These are phyloP conservation scores for Quercus wislizeni DNA, from an alignment of 306 rosid genomes.

Conservation along the genomic window DNA sequence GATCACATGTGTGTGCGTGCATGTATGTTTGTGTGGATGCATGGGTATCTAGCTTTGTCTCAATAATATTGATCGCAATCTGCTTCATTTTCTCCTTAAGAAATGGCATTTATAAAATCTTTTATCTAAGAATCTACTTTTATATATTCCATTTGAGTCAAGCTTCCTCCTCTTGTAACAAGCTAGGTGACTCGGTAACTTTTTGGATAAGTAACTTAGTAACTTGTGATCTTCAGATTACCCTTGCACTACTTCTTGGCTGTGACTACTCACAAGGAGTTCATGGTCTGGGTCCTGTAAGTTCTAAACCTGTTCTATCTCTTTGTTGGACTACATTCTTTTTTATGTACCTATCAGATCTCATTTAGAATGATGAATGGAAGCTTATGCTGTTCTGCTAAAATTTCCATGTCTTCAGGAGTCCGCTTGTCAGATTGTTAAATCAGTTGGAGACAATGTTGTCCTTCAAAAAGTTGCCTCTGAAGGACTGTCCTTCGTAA, in stretches of 20 bases:
- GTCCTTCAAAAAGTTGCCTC: conserved; percentile 67
- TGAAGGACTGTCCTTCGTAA: conserved; percentile 64
- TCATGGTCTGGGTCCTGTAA: conserved; percentile 70
- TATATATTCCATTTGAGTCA: conserved; percentile 2
- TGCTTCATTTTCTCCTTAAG: not conserved
- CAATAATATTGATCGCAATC: not conserved
- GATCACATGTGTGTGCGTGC: too few species aligned
- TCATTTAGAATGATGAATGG: conserved; percentile 8
- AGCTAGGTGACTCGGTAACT: conserved; percentile 23
- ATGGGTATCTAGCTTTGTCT: not conserved
- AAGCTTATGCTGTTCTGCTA: conserved; percentile 17
- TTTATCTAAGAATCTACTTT: not conserved
- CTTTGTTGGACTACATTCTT: not conserved
- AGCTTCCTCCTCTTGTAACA: conserved; percentile 14
- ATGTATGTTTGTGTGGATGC: not conserved
- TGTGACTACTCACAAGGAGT: conserved; percentile 75
- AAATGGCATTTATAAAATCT: not conserved
- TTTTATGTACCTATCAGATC: not conserved
- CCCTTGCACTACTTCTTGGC: conserved; percentile 78
- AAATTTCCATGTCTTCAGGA: conserved; percentile 44
- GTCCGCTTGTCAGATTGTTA: conserved; percentile 70
- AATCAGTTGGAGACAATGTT: conserved; percentile 59
- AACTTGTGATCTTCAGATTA: conserved; percentile 53
- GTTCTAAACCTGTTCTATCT: conserved; percentile 26
- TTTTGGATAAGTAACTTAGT: conserved; percentile 18